Base-by-base conservation (phyloP, 2,329 filamentous ascomycete genomes). In the Myriosclerotinia duriaeana region DNA sequence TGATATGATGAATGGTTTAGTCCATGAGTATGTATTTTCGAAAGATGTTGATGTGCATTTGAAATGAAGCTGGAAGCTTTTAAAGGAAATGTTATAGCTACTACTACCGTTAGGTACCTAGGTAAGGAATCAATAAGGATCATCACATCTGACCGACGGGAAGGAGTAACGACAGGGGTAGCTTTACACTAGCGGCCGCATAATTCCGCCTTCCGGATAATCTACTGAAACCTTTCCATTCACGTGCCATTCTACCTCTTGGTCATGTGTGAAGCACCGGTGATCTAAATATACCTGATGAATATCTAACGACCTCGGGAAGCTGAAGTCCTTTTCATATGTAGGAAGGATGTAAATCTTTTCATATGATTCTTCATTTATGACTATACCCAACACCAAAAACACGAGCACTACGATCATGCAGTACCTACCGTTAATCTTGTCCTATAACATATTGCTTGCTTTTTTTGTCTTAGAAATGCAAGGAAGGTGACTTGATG, bases 151-250 rank as follows among this genome's bases (percentile, higher is more conserved):
- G 52, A 56, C 46, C n/a, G 34, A 48, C 20, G n/a, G 53, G 42
- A 17, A 50, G 26, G 34, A 3, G 7, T 56, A 48, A 20, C n/a
- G 26, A 46, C 52, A 34, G 36, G 20, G 44, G 42, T 38, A 12
- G 30, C 30, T 30, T n/a, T 2, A 3, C 7, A 30, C 44, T 34
- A 65, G 53, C 63, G 63, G 63, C 63, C 63, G 63, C 44, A 38
- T 38, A 61, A 6, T 2, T 50, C 58, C 58, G 58, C 14, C 20
- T 20, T 58, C 38, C 26, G n/a, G n/a, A 58, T 50, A 12, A 3
- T 50, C 6, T 14, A 50, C 5, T 22, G 20, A 48, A 48, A 11
- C 46, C 22, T 22, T 26, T 26, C 26, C 26, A 26, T 26, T 26
- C 26, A 26, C 26, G 26, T 26, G 26, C 26, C 26, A 26, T 26